These are phyloP conservation scores for Amniculicola lignicola DNA, from an alignment of 495 filamentous ascomycete species.

Conservation along the genomic window DNA sequence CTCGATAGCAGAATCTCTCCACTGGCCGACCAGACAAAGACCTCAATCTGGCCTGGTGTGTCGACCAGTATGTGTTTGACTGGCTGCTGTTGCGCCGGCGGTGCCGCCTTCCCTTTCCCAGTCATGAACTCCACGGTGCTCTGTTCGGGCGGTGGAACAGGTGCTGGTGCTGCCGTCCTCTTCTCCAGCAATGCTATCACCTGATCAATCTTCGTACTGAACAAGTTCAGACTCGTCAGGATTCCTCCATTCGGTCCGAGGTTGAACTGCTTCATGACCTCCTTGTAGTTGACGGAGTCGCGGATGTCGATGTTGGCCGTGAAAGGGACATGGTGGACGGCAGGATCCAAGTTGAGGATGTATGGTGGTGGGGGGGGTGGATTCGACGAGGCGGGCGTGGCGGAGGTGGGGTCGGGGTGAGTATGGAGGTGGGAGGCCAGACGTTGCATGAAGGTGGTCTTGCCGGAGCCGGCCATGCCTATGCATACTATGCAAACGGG, in stretches of 20 bases:
- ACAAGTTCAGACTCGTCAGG: slow-evolving; percentile 90
- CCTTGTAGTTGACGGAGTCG: slow-evolving; percentile 97
- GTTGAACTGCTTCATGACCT: slow-evolving; percentile 99
- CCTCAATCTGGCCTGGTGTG: slow-evolving; percentile 96
- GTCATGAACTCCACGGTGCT: slow-evolving; percentile 24
- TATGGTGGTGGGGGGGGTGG: slow-evolving; percentile 63
- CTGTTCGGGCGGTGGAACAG: slow-evolving; percentile 10
- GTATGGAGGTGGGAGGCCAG: slow-evolving; percentile 87
- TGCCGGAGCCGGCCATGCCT: slow-evolving; percentile 97
- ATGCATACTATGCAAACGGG: slow-evolving; percentile 86
- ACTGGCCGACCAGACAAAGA: slow-evolving; percentile 94
- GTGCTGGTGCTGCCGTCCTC: slow-evolving; percentile 44
- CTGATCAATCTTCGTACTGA: slow-evolving; percentile 96
- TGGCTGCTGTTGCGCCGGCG: slow-evolving; percentile 50
- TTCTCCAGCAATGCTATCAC: slow-evolving; percentile 87
- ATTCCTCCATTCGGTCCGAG: slow-evolving; percentile 98
- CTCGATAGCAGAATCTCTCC: slow-evolving; percentile 92
- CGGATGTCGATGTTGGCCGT: slow-evolving; percentile 97
- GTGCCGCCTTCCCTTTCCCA: slow-evolving; percentile 57
- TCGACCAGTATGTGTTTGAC: slow-evolving; percentile 88
- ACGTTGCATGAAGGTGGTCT: slow-evolving; percentile 98
- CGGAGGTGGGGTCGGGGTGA: slow-evolving; percentile 30
- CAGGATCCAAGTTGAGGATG: slow-evolving; percentile 95
- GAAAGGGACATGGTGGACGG: slow-evolving; percentile 93
- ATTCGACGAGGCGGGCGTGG: slow-evolving; percentile 35